Conservation (phyloP, 192 early-diverging fungal genomes). For the Linnemannia schmuckeri region DNA sequence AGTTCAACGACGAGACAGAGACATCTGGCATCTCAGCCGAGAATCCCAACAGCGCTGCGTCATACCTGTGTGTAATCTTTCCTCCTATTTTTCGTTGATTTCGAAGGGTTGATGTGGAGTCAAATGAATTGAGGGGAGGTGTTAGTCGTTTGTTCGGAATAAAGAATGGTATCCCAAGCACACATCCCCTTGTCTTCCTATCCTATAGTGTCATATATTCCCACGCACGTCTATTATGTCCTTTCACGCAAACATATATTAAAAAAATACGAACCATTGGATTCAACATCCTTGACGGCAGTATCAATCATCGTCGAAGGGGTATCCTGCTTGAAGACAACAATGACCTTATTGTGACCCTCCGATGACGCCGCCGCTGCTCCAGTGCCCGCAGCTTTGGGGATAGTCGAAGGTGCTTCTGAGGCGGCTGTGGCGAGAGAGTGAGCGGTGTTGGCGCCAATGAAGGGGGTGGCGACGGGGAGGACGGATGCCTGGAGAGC, state of each 20-base stretch:
- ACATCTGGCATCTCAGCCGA: slow-evolving; percentile 69
- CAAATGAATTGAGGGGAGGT: no score
- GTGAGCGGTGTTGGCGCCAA: slow-evolving; percentile 8
- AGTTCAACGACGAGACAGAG: slow-evolving; percentile 56
- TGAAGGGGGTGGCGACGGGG: slow-evolving; percentile 2
- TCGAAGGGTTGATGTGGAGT: background rate
- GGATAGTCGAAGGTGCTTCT: background rate
- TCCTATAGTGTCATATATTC: background rate
- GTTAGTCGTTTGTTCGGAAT: no score
- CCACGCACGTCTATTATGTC: background rate
- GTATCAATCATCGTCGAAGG: slow-evolving; percentile 42
- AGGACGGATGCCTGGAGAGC: slow-evolving; percentile 20
- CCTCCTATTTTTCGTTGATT: slow-evolving; percentile 40
- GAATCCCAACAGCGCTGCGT: slow-evolving; percentile 67
- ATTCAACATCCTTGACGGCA: slow-evolving; percentile 20
- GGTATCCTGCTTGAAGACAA: slow-evolving; percentile 70
- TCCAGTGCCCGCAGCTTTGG: background rate
- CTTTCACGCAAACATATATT: background rate
- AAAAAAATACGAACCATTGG: slow-evolving; percentile 21
- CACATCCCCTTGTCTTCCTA: no score
- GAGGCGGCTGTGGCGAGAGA: background rate
- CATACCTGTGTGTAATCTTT: slow-evolving; percentile 62
- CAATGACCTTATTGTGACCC: slow-evolving; percentile 53
- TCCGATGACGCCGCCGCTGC: background rate
- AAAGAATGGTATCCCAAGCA: no score